Base-by-base conservation (phyloP, 179 eudicot genomes). In the Beta macrorhiza region DNA sequence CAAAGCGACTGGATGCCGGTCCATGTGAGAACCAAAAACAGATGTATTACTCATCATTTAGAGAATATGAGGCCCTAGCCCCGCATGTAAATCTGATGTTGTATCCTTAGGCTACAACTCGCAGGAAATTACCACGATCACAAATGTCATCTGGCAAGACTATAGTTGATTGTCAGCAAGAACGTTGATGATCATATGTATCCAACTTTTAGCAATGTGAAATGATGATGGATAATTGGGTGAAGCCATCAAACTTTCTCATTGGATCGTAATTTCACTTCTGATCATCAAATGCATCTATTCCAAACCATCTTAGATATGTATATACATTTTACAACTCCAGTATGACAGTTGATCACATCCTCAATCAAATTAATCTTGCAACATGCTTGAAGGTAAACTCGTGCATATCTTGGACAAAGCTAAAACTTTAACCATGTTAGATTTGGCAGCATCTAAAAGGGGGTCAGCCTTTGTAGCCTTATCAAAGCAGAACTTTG, bases 401-500 rank as follows among this genome's bases (percentile, higher is more conserved):
- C 85, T 79, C 12, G 82, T 85, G 84, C 88, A 89, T 70, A 79
- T 80, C 86, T 89, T 90, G 84, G 85, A 83, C 87, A 91, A 85
- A 68, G 89, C 89, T 61, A 58, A 79, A 82, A 88, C 98, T 89
- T 96, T 96, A 78, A 92, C 84, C 86, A 91, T 85, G 89, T 96
- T 96, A 63, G 98, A 96, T 83, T 89, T 92, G 67, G 99, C 98
- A 75, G 98, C 98, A 91, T 96, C 99, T 80, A 94, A 85, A 77
- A 94, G 87, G 20, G 98, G 93, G 72, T 96, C 99, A 22, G 91
- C 88, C 80, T 89, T 88, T 70, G 90, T 81, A 64, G 99, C 98
- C 86, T 94, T 94, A 82, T 90, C 89, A 83, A 96, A 96, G 89
- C 97, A 94, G 88, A 83, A 91, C 81, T 94, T 92, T 52, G 99